These are phyloP conservation scores for Phytophthora macrochlamydospora DNA, from an alignment of 352 stramenopile genomes.

Conservation along the genomic window DNA sequence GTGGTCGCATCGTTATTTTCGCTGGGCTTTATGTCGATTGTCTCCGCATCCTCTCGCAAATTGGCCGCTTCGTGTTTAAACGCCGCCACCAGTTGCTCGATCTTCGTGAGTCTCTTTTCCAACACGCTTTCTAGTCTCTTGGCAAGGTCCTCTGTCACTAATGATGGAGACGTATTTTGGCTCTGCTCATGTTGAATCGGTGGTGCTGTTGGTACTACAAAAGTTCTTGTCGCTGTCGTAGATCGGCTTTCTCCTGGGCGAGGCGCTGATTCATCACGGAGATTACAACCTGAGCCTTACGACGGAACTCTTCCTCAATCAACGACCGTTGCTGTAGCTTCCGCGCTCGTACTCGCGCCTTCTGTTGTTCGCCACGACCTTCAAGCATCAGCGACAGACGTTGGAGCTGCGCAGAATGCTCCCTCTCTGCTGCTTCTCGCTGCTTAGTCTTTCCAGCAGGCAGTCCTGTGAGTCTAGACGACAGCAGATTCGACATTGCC, in stretches of 20 bases:
- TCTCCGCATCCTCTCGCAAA: constrained; percentile 1
- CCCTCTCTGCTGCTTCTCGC: constrained; percentile 15
- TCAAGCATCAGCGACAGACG: constrained; percentile 59
- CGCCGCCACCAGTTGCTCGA: constrained; percentile 26
- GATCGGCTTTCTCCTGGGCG: constrained; percentile 52
- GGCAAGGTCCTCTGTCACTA: constrained; percentile 12
- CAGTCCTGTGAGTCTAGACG: constrained; percentile 20
- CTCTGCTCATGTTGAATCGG: background rate
- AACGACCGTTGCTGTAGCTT: constrained; percentile 28
- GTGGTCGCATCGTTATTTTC: constrained; percentile 3
- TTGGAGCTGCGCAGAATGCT: constrained; percentile 50
- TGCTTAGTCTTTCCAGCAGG: constrained; percentile 11
- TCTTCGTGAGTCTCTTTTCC: constrained; percentile 32
- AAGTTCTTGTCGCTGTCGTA: constrained; percentile 47
- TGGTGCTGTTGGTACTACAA: background rate
- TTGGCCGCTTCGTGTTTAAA: constrained; percentile 4
- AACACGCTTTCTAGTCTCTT: constrained; percentile 26
- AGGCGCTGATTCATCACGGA: constrained; percentile 59
- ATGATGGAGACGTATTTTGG: background rate
- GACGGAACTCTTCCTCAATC: constrained; percentile 58
- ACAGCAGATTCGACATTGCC: constrained; percentile 42
- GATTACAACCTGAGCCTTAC: constrained; percentile 50
- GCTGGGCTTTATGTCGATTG: background rate
- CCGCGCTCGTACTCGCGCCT: constrained; percentile 22
- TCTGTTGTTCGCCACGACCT: constrained; percentile 32